A percentile compares a stretch with the other conserved stretches of the same genome.
Evolutionary conservation across 1,139 yeast genomes (phyloP).

Genomic region (Zygosaccharomyces pseudobailii): DNA sequence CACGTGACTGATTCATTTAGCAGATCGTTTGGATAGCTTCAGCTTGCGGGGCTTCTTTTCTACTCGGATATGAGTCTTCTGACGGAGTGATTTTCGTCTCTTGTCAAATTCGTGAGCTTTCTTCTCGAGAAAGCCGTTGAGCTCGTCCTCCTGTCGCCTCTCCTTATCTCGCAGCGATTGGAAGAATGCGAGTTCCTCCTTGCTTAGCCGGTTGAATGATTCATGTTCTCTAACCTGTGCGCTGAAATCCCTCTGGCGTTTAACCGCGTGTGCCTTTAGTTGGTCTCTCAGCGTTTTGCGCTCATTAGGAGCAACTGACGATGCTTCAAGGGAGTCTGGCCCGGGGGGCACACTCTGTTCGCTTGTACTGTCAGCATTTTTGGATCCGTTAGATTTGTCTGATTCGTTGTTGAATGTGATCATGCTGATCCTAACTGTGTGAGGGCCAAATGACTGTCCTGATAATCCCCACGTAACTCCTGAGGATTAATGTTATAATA

Average conservation of each 20-base stretch:
- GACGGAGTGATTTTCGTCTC: background rate
- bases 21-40: background rate
- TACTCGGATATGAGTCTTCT: background rate
- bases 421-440: background rate
- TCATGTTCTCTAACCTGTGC: conserved; percentile 23
- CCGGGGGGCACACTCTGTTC: background rate
- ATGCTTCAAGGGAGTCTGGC: background rate
- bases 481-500: no score
- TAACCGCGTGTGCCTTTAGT: conserved; percentile 27
- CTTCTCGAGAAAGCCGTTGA: conserved; percentile 13
- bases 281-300: conserved; percentile 30
- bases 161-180: conserved; percentile 15
- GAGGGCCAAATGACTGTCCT: no score
- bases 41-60: background rate
- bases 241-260: conserved; percentile 24
- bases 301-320: conserved; percentile 2
- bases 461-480: no score
- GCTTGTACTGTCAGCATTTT: background rate
- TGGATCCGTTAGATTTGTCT: background rate
- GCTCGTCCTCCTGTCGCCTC: conserved; percentile 15
- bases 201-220: conserved; percentile 24
- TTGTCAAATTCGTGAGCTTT: conserved; percentile 14
- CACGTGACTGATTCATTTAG: background rate
- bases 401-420: background rate
- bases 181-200: conserved; percentile 21